Evolutionary conservation across 768 basidiomycete genomes (phyloP), one percentile per base, ranked within the genome.

Genomic region (Suillus ampliporus): DNA sequence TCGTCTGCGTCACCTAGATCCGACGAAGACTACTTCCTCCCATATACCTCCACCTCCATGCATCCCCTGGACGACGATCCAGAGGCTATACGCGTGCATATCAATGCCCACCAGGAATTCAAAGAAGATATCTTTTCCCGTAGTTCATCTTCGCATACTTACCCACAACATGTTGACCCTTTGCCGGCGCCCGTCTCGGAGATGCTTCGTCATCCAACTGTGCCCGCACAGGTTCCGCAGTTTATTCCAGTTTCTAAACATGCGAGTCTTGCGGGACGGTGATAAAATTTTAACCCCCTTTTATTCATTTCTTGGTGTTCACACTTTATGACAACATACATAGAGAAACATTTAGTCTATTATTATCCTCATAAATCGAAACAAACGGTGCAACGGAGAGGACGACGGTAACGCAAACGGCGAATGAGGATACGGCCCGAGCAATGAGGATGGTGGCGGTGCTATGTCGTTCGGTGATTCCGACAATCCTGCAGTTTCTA

Each of bases 111-210:
- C 35, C 64, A 51, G 15, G 47, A 58, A n/a, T 67, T 40, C 62
- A 50, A 28, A 64, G 66, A 37, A 64, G 59, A 41, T 44, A 38
- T 61, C 11, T 62, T 58, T 35, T 47, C 66, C 51, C 67, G 61
- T 31, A 61, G 61, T 11, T 58, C 65, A 1, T 68, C 67, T 21
- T 64, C 72, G 4, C 58, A 56, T 11, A 38, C 66, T 6, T 44
- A 65, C 9, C 38, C 63, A n/a, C 58, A 53, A 15, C 43, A 17
- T 59, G 73, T 82, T 28, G 77, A 84, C 65, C 86, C 86, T 11
- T 78, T 89, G 17, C 87, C 87, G 13, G 84, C 83, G 68, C 84
- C 86, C 11, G 74, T 83, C n/a, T 77, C 79, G 46, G 76, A 83
- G 50, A 88, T 88, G 86, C 64, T 81, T 50, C 65, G 70, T 62